These are phyloP conservation scores for Paradendryphiella salina DNA, from an alignment of 2,329 filamentous ascomycete species.

Conservation along the genomic window DNA sequence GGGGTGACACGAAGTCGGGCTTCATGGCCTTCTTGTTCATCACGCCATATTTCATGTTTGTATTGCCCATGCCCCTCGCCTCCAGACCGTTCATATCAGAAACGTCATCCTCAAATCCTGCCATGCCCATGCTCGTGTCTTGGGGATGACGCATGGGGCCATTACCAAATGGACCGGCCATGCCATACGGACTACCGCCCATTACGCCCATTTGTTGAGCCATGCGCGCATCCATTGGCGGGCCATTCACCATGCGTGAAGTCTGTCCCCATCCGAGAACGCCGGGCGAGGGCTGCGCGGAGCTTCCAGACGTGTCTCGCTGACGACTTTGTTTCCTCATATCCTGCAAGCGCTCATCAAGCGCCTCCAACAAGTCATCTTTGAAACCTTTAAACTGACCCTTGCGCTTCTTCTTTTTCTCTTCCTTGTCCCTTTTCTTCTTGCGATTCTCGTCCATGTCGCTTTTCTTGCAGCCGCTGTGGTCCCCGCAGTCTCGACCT, in stretches of 20 bases:
- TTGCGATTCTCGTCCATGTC: slow-evolving; percentile 1
- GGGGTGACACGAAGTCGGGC: slow-evolving; percentile 8
- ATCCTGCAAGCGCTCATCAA: slow-evolving; percentile 16
- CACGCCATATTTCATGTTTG: slow-evolving; percentile 6
- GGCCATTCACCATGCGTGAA: slow-evolving; percentile 1
- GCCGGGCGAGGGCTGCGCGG: slow-evolving; percentile 3
- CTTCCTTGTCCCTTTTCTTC: slow-evolving; percentile 8
- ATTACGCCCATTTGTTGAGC: slow-evolving; percentile 11
- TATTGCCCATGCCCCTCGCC: slow-evolving; percentile 10
- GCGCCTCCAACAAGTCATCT: slow-evolving; percentile 18
- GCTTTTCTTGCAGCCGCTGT: slow-evolving; percentile 18
- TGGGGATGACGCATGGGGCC: slow-evolving; percentile 5
- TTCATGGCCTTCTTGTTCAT: slow-evolving; percentile 5
- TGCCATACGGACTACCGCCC: slow-evolving; percentile 12
- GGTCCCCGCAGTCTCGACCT: slow-evolving; percentile 35
- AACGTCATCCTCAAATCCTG: slow-evolving; percentile 14
- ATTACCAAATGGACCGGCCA: slow-evolving; percentile 4
- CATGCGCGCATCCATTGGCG: slow-evolving; percentile 17
- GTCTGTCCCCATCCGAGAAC: slow-evolving; percentile 4
- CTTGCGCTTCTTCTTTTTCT: slow-evolving; percentile 13
- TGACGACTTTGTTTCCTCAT: slow-evolving; percentile 6
- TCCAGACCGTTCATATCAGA: slow-evolving; percentile 12
- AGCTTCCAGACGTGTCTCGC: not conserved
- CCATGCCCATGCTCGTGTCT: slow-evolving; percentile 5
- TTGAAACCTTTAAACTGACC: slow-evolving; percentile 16